Evolutionary conservation across 306 rosid species (phyloP).

Genomic region (Quercus rubra): DNA sequence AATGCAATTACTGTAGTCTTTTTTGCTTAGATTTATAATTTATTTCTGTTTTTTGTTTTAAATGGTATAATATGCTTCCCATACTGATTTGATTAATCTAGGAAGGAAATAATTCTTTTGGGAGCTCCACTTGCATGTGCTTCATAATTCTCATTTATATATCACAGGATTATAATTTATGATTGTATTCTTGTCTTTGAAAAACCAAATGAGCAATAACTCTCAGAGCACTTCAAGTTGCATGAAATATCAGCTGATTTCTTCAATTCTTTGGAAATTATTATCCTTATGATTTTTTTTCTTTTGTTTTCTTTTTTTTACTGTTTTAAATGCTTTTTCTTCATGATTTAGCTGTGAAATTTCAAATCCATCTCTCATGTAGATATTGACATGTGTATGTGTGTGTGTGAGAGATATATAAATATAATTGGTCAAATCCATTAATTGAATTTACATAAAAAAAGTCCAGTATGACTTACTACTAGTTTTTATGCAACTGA

Average conservation of each 20-base stretch:
- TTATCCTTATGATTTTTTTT: not conserved
- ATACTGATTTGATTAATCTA: conserved; percentile 12
- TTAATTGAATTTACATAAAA: not conserved
- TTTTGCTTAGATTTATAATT: not conserved
- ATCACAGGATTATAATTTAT: not conserved
- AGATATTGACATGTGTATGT: not conserved
- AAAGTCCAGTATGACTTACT: not conserved
- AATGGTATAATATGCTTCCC: not conserved
- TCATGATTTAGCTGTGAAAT: no score
- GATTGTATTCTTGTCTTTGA: not conserved
- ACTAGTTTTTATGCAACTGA: not conserved
- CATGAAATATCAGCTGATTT: not conserved
- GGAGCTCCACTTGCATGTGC: conserved; percentile 7
- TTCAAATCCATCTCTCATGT: no score
- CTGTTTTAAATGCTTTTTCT: not conserved
- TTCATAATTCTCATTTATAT: not conserved
- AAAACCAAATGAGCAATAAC: not conserved
- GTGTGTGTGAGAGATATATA: not conserved
- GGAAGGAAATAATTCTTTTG: not conserved
- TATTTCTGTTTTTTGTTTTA: conserved; percentile 1
- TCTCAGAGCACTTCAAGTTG: not conserved
- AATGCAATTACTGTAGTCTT: conserved; percentile 10
- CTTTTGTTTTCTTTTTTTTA: not conserved
- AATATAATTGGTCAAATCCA: no score
- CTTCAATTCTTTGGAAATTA: not conserved